phyloP scores from a whole-genome alignment of 73 alveolate species.

The Paramecium pentaurelia region DNA sequence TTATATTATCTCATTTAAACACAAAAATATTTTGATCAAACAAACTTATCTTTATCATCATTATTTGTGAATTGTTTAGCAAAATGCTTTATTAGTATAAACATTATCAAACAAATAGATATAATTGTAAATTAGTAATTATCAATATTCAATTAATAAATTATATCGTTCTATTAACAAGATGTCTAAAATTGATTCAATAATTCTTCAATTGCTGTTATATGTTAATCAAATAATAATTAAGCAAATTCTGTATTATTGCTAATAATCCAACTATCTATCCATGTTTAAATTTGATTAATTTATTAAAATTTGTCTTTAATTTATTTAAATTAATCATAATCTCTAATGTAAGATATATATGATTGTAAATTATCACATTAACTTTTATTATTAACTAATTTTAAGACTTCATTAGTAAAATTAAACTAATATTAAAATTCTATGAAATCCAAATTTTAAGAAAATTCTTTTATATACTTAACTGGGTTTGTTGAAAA shows the following conservation, averaged over 20 bases:
- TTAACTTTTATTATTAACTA: background rate
- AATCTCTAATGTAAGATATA: background rate
- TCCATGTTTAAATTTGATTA: background rate
- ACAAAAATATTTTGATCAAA: background rate
- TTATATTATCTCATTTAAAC: background rate
- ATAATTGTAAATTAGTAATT: background rate
- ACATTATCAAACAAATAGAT: background rate
- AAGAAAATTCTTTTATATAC: background rate
- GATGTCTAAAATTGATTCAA: background rate
- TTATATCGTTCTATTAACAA: background rate
- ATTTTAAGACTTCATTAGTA: background rate
- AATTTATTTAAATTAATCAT: background rate
- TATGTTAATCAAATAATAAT: background rate
- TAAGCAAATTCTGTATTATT: background rate
- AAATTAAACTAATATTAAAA: background rate
- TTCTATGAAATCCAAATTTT: background rate
- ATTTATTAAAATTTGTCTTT: background rate
- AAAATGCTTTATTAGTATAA: background rate
- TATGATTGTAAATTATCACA: background rate
- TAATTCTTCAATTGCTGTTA: background rate
- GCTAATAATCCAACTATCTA: background rate
- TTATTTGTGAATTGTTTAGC: background rate
- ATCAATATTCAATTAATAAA: background rate
- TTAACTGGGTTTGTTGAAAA: background rate
- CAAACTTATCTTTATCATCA: background rate